Evolutionary conservation across 352 stramenopile genomes (phyloP).

Genomic region (Phytophthora palmivora): DNA sequence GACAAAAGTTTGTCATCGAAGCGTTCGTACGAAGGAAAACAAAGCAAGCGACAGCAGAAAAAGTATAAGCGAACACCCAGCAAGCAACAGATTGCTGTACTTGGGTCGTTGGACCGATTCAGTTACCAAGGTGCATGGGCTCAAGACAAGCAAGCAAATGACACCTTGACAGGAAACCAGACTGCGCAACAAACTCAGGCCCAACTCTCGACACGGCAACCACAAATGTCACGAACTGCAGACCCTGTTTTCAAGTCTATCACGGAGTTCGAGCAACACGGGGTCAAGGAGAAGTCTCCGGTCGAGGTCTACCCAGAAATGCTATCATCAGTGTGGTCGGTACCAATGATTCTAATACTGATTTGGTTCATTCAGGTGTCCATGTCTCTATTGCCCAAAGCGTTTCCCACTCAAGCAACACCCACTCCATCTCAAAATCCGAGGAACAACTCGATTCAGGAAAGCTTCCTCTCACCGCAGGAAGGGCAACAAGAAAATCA

Average conservation of each 20-base stretch:
- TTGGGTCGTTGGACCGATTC: constrained; percentile 26
- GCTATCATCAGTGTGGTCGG: too few species aligned
- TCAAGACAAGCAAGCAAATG: constrained; percentile 1
- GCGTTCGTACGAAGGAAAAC: constrained; percentile 12
- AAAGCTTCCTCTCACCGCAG: not conserved
- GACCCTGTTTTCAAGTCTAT: not conserved
- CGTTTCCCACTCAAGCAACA: not conserved
- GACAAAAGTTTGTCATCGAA: constrained; percentile 6
- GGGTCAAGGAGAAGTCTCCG: not conserved
- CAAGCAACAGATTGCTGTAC: constrained; percentile 1
- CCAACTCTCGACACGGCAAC: too few species aligned
- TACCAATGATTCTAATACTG: not conserved
- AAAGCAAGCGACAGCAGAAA: constrained; percentile 6
- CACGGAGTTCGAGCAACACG: not conserved
- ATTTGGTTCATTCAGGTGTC: constrained; percentile 1
- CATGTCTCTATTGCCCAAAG: not conserved
- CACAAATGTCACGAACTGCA: not conserved
- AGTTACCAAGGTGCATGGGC: constrained; percentile 14
- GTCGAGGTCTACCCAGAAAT: constrained; percentile 13
- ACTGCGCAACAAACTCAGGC: too few species aligned
- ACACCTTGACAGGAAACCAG: constrained; percentile 1
- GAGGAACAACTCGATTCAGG: constrained; percentile 4
- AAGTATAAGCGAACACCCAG: constrained; percentile 15
- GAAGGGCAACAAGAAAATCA: not conserved
- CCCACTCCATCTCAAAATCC: constrained; percentile 3